Base-by-base conservation (phyloP, 805 yeast species). In the Ogataea methanolica region DNA sequence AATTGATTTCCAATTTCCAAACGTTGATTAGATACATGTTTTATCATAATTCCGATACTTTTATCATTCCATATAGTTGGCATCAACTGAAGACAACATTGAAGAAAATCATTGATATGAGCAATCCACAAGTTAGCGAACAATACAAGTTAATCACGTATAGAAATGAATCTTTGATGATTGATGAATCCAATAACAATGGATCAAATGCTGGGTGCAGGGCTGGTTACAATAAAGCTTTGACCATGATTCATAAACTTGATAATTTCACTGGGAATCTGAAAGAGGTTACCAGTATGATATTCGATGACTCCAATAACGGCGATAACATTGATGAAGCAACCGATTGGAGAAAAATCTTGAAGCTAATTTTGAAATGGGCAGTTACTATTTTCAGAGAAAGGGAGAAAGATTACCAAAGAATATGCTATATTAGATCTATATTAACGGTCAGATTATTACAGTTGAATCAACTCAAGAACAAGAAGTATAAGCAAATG, bases 81-180 rank as follows among this genome's bases (percentile, higher is more conserved):
- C 67, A 68, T 15, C 57, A 74, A 15, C 65, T 83, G 39, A 78
- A 78, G 45, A 68, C 74, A 2, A 68, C 73, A 2, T 61, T 85
- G 35, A 74, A 69, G 48, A 73, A 70, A 19, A 69, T 69, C 3
- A 53, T 71, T 42, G 71, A 69, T 36, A 52, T 58, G 44, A 53
- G 50, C 37, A 62, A 62, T 56, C 67, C 66, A 39, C 58, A 48
- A 39, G 66, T 58, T 45, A 63, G 49, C 22, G 78, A 76, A 39
- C 85, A 80, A 47, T 72, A 82, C 43, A 82, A 82, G 43, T 59
- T 84, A 31, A 77, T 85, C 5, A 75, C 80, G 43, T 83, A 80
- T 57, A 67, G 91, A 58, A 85, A 85, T 60, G 89, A 85, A 65
- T 83, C 89, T 2, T 67, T 85, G 44, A 80, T 82, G 74, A 70